Evolutionary conservation across 2,329 filamentous ascomycete genomes (phyloP).

Genomic region (Lasiodiplodia sp.): DNA sequence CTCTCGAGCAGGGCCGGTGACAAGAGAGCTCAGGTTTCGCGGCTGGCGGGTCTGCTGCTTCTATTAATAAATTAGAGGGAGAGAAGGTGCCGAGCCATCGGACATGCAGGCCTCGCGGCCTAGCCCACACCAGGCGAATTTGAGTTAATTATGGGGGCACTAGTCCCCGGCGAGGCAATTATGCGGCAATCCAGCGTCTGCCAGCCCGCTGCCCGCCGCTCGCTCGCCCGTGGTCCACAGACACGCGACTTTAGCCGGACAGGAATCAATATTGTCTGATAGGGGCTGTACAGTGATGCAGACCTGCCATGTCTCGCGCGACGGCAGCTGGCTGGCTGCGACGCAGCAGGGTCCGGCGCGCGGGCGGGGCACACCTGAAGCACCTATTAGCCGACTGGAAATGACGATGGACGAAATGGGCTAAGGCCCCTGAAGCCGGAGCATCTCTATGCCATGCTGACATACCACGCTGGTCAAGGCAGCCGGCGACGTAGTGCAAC

Average conservation of each 20-base stretch:
- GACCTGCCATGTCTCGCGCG: neutral
- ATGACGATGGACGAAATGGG: slow-evolving; percentile 28
- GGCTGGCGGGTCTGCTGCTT: slow-evolving; percentile 23
- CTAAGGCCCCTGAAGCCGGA: slow-evolving; percentile 26
- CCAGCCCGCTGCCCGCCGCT: neutral
- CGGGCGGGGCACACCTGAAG: slow-evolving; percentile 25
- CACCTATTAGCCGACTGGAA: slow-evolving; percentile 26
- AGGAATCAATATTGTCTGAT: slow-evolving; percentile 7
- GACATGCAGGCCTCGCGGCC: slow-evolving; percentile 16
- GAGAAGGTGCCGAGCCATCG: slow-evolving; percentile 18
- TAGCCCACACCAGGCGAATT: neutral
- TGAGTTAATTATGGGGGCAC: neutral
- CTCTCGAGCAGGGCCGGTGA: slow-evolving; percentile 26
- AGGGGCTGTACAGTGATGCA: slow-evolving; percentile 12
- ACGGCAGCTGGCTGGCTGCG: neutral
- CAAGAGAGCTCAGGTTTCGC: slow-evolving; percentile 26
- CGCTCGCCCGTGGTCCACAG: neutral
- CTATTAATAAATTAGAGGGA: slow-evolving; percentile 18
- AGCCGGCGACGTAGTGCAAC: slow-evolving; percentile 7
- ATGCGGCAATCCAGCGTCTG: slow-evolving; percentile 6
- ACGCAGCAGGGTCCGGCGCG: slow-evolving; percentile 9
- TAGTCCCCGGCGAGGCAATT: slow-evolving; percentile 2
- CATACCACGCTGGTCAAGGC: slow-evolving; percentile 17
- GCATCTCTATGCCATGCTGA: slow-evolving; percentile 28
- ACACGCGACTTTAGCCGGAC: slow-evolving; percentile 19